These are phyloP conservation scores for Malassezia equina DNA, from an alignment of 1,284 basidiomycete species.

Conservation along the genomic window DNA sequence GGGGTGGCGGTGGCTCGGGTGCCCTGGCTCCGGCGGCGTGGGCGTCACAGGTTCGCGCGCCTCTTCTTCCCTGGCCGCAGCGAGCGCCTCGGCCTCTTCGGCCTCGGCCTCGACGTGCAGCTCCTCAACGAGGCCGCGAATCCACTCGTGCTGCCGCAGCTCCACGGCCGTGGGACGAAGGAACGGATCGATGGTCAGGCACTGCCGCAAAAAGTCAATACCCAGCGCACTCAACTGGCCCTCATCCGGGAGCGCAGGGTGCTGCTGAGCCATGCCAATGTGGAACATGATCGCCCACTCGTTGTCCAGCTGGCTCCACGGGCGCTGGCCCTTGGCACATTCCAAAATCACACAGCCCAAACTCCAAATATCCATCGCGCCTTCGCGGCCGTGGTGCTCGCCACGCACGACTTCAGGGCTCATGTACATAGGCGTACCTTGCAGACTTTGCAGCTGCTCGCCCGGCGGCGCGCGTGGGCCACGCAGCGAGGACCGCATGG, in stretches of 20 bases:
- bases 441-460: slow-evolving; percentile 49
- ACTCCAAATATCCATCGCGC: slow-evolving; percentile 98
- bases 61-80: not conserved
- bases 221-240: slow-evolving; percentile 78
- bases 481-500: slow-evolving; percentile 11
- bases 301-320: slow-evolving; percentile 97
- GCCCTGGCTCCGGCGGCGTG: not conserved
- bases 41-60: not conserved
- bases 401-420: slow-evolving; percentile 95
- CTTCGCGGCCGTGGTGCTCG: slow-evolving; percentile 59
- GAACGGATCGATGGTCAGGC: slow-evolving; percentile 77
- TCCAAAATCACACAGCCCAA: slow-evolving; percentile 93
- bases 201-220: slow-evolving; percentile 86
- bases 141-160: slow-evolving; percentile 82
- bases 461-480: slow-evolving; percentile 36
- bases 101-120: slow-evolving; percentile 34
- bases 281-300: slow-evolving; percentile 99
- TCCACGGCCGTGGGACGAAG: slow-evolving; percentile 74
- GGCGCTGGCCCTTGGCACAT: slow-evolving; percentile 88
- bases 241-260: slow-evolving; percentile 85
- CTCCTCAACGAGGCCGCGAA: slow-evolving; percentile 50
- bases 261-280: slow-evolving; percentile 91
- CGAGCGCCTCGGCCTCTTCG: slow-evolving; percentile 17
- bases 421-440: slow-evolving; percentile 99
- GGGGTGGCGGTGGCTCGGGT: slow-evolving; percentile 15